Percentiles rank a stretch among this genome's conserved stretches.
phyloP scores from a whole-genome alignment of 164 flowering plant species.

The Liriodendron chinense region DNA sequence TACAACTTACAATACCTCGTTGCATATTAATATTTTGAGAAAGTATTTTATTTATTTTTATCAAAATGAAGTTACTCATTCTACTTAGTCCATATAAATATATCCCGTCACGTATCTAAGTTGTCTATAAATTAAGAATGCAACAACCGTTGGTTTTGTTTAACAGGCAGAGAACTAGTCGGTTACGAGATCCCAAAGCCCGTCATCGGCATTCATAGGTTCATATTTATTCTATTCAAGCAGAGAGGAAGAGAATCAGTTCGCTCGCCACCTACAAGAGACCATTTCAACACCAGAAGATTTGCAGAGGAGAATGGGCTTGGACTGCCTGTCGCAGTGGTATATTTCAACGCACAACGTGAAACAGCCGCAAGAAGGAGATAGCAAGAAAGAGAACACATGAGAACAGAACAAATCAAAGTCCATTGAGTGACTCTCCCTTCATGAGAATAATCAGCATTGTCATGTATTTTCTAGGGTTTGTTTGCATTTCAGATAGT shows the following conservation, averaged over 20 bases:
- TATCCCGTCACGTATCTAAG: no score
- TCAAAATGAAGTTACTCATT: neutral
- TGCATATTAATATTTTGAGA: neutral
- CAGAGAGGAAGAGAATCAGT: conserved; percentile 48
- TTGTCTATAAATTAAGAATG: neutral
- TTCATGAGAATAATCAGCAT: neutral
- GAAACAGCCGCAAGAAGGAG: conserved; percentile 78
- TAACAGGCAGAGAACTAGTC: conserved; percentile 63
- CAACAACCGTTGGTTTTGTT: neutral
- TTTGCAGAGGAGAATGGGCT: conserved; percentile 69
- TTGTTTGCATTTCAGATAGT: neutral
- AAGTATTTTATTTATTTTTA: no score
- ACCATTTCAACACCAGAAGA: conserved; percentile 57
- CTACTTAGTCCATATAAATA: neutral
- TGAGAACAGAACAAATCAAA: neutral
- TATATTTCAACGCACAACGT: conserved; percentile 81
- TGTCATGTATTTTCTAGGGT: neutral
- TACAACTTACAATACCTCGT: neutral
- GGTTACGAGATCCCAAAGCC: conserved; percentile 67
- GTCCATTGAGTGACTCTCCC: neutral
- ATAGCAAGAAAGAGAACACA: neutral
- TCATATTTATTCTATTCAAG: conserved; percentile 65
- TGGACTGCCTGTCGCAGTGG: conserved; percentile 80
- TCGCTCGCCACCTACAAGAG: conserved; percentile 51
- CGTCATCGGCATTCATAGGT: conserved; percentile 76